These are phyloP conservation scores for Pichia ethanolica DNA, from an alignment of 805 yeast genomes.

Conservation along the genomic window DNA sequence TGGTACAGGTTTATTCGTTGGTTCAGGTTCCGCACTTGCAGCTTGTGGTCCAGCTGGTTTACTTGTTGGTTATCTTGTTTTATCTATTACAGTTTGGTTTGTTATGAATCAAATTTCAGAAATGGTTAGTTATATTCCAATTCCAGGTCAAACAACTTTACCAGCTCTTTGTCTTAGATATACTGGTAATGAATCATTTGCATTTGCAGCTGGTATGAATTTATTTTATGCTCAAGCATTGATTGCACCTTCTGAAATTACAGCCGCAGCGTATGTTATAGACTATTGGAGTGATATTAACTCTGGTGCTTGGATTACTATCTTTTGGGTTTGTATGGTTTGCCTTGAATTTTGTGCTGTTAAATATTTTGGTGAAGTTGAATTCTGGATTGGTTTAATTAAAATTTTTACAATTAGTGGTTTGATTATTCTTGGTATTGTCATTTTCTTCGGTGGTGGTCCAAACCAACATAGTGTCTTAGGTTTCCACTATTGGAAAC, in stretches of 20 bases:
- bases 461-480: conserved; percentile 44
- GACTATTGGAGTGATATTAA: conserved; percentile 49
- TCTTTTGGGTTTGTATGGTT: conserved; percentile 41
- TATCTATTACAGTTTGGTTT: conserved; percentile 57
- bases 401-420: conserved; percentile 62
- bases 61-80: conserved; percentile 52
- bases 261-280: conserved; percentile 55
- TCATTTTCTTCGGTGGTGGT: conserved; percentile 58
- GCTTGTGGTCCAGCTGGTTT: conserved; percentile 30
- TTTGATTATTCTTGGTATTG: conserved; percentile 45
- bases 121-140: conserved; percentile 53
- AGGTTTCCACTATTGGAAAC: conserved; percentile 64
- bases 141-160: conserved; percentile 42
- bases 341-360: conserved; percentile 41
- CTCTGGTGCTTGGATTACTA: conserved; percentile 53
- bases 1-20: conserved; percentile 54
- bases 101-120: conserved; percentile 61
- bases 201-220: conserved; percentile 31
- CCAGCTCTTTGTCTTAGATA: conserved; percentile 24
- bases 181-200: conserved; percentile 22
- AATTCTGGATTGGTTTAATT: conserved; percentile 59
- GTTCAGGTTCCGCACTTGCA: conserved; percentile 38
- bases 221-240: conserved; percentile 28
- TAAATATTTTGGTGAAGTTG: conserved; percentile 37
- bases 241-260: conserved; percentile 41